Evolutionary conservation across 23 red algal genomes (phyloP), one percentile per base, ranked within the genome.

Genomic region (Gracilaria gracilis): DNA sequence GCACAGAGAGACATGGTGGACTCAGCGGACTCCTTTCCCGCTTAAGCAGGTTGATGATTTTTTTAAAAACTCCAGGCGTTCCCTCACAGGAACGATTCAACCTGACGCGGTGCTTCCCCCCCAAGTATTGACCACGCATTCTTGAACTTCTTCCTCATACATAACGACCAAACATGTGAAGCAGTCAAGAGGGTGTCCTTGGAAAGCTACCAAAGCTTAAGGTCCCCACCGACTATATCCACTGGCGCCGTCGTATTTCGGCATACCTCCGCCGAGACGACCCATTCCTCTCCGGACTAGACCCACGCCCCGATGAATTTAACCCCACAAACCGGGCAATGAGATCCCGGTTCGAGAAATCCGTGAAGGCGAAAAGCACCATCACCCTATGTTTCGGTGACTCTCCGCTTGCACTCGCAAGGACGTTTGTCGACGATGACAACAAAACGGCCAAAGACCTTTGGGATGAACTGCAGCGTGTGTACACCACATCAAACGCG

Each of bases 381-480:
- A 58, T 58, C 54, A 58, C 23, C 16, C 23, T 58, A 20, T 58
- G 54, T n/a, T 15, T 58, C 16, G 54, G 54, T 58, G 54, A 19
- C 16, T 58, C 54, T 2, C 7, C 50, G 24, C 67, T 44, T 0
- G 59, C 84, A 46, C 69, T 48, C 24, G 47, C 47, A 0, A 12
- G 84, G 20, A 54, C 24, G 5, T 36, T 88, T 61, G 35, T 21
- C 11, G 84, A 88, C 57, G 69, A 88, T 21, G 66, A 88, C 38
- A n/a, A 62, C 0, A 77, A 78, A 48, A 75, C 84, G n/a, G 69
- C 67, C 28, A 54, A 33, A 46, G 84, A 88, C 13, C 84, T 79
- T 25, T 64, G 84, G 48, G 46, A 75, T n/a, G 36, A 77, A 48
- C 51, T 88, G 37, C 44, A 77, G 25, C 23, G 0, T 7, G 44